Base-by-base conservation (phyloP, 2,329 filamentous ascomycete species). In the Ciborinia camelliae region DNA sequence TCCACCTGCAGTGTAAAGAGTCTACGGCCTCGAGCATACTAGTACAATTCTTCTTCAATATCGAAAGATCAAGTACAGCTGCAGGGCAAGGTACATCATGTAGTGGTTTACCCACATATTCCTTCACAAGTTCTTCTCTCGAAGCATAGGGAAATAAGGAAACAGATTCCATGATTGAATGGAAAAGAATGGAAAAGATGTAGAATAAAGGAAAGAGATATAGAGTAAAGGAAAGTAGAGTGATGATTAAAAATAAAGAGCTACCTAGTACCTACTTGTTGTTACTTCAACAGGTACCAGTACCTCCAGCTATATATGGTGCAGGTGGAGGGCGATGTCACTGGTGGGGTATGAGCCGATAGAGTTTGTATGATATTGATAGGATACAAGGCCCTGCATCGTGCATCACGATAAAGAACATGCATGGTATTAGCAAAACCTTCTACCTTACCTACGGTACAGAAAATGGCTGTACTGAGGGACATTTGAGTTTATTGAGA, bases 11-110 rank as follows among this genome's bases (percentile, higher is more conserved):
- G 0, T 81, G 79, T 18, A 93, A 77, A 58, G 78, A 77, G 48
- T 81, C 75, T 18, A 84, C 82, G 0, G 89, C 84, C 15, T 86
- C 79, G 8, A 92, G 82, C 89, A 95, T 93, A 43, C 84, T 80
- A 66, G 80, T 76, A 76, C 90, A 94, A 72, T 94, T 92, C 57
- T 81, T 78, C 63, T 83, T 79, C 30, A 91, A 78, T 50, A 88
- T 86, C 4, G 86, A 85, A 14, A 86, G 75, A 74, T 94, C 90
- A 18, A 94, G 77, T 48, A 94, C 80, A 3, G 84, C 84, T 1
- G 88, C 84, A 1, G 91, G 91, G 0, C 86, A 86, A 20, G 84
- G 82, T 0, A 92, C 78, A 54, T 87, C 80, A 58, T 78, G 73
- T 23, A 92, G 78, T 2, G 79, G 81, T 70, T 86, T 84, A 65